Evolutionary conservation across 345 rosid species (phyloP), one percentile per base, ranked within the genome.

Genomic region (Rhodamnia argentea): DNA sequence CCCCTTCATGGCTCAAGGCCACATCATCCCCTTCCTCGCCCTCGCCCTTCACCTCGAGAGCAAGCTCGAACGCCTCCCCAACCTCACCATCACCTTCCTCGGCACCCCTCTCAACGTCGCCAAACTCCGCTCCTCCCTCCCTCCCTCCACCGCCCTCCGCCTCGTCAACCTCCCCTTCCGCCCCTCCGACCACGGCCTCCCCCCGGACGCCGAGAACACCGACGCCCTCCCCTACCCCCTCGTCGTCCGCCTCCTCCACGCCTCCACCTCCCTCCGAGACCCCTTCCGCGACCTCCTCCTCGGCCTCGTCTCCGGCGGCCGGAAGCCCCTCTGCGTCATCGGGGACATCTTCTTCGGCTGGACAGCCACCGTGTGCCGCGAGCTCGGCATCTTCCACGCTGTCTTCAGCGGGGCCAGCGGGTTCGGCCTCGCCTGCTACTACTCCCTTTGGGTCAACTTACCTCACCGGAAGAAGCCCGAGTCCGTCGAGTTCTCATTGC

Each of bases 1-100:
- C 76, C 96, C 98, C 14, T 94, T 95, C 96, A 93, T 94, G 96
- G 98, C 91, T 24, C 96, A 95, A 62, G 98, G 98, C 86, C 98
- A 94, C 85, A 90, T 96, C 52, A 94, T 92, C 85, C 98, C 98
- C 62, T 94, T 94, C 87, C 87, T 95, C 40, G 94, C 98, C 11
- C 88, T 94, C 85, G 95, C 98, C 26, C 94, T 90, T 60, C 95
- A 90, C 52, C 86, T 96, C 54, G 92, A 93, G 40, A 86, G 87
- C 85, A 70, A 70, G 47, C 81, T 70, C 47, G 18, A 40, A 40
- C 88, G 83, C 32, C 82, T 59, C 56, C 74, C 54, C 14, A 83
- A 47, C 56, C 89, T 42, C 83, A 74, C 51, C 83, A 87, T 96
- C 37, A 90, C 91, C 83, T 50, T 95, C 10, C 89, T 94, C 47